These are phyloP conservation scores for Coprinopsis strossmayeri DNA, from an alignment of 768 basidiomycete species.

Conservation along the genomic window DNA sequence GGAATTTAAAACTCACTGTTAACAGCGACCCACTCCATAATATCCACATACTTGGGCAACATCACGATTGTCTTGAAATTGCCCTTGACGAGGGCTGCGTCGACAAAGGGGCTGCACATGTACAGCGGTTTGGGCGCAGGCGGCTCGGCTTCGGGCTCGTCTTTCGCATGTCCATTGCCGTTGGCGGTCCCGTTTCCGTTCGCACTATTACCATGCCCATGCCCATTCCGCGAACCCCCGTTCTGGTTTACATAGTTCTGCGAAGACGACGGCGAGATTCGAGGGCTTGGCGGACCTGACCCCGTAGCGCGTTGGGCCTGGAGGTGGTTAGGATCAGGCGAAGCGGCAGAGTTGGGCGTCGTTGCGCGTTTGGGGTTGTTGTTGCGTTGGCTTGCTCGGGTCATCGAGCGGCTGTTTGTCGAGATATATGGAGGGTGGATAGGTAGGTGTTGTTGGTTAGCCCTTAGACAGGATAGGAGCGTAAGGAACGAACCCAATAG, in stretches of 20 bases:
- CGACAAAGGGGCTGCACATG: slow-evolving; percentile 90
- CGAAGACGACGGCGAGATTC: slow-evolving; percentile 22
- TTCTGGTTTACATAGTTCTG: neutral
- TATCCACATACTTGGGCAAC: slow-evolving; percentile 90
- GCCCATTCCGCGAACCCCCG: neutral
- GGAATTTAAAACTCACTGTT: slow-evolving; percentile 56
- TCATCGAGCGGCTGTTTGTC: slow-evolving; percentile 69
- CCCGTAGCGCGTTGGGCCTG: slow-evolving; percentile 12
- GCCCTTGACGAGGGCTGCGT: slow-evolving; percentile 92
- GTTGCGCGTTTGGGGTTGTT: slow-evolving; percentile 59
- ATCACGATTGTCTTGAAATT: slow-evolving; percentile 99
- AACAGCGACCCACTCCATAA: slow-evolving; percentile 96
- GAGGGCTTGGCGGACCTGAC: slow-evolving; percentile 30
- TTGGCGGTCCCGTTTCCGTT: slow-evolving; percentile 5
- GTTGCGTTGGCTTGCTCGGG: slow-evolving; percentile 47
- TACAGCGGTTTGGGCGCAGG: slow-evolving; percentile 61
- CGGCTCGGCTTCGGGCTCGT: neutral
- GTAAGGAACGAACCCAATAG: slow-evolving; percentile 52
- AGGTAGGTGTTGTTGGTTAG: neutral
- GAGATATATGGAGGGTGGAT: no score
- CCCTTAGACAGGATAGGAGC: neutral
- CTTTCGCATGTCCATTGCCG: neutral
- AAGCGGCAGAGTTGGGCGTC: slow-evolving; percentile 62
- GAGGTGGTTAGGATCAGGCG: neutral
- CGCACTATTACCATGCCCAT: neutral